Evolutionary conservation across 495 filamentous ascomycete genomes (phyloP).

Genomic region (Copromyces sp.): DNA sequence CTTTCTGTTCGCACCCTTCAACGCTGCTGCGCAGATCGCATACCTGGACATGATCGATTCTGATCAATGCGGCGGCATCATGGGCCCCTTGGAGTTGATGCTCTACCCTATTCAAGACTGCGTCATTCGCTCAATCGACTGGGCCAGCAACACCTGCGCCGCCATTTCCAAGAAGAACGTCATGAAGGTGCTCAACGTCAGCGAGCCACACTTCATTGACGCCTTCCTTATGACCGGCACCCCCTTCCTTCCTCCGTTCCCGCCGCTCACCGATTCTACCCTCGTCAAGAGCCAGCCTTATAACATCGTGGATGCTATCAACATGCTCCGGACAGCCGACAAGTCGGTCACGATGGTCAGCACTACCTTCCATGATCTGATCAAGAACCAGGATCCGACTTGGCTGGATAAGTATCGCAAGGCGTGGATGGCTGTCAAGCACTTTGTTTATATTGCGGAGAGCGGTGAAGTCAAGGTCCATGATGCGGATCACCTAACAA

Average conservation of each 20-base stretch:
- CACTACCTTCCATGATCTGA: slow-evolving; percentile 59
- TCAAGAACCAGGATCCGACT: slow-evolving; percentile 53
- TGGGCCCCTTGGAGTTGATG: slow-evolving; percentile 77
- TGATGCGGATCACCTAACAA: slow-evolving; percentile 57
- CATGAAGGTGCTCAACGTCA: slow-evolving; percentile 58
- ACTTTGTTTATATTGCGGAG: slow-evolving; percentile 69
- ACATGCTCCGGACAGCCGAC: slow-evolving; percentile 57
- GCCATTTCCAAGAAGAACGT: slow-evolving; percentile 64
- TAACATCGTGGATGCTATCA: slow-evolving; percentile 57
- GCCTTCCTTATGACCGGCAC: slow-evolving; percentile 77
- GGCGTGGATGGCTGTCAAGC: slow-evolving; percentile 72
- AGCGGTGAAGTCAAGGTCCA: slow-evolving; percentile 66
- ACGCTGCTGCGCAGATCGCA: slow-evolving; percentile 81
- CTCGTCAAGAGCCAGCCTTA: slow-evolving; percentile 39
- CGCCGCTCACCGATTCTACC: slow-evolving; percentile 50
- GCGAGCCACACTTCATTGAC: slow-evolving; percentile 68
- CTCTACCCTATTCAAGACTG: slow-evolving; percentile 72
- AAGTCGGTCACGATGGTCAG: slow-evolving; percentile 53
- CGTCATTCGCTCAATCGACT: slow-evolving; percentile 69
- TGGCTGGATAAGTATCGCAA: slow-evolving; percentile 81
- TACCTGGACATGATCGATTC: slow-evolving; percentile 64
- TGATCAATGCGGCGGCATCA: slow-evolving; percentile 64
- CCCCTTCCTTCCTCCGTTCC: slow-evolving; percentile 65
- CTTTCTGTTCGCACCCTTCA: slow-evolving; percentile 84
- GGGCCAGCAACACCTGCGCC: slow-evolving; percentile 51